Percentiles rank a stretch among this genome's conserved stretches.
Evolutionary conservation across 2,329 filamentous ascomycete genomes (phyloP).

Genomic region (Cadophora malorum): DNA sequence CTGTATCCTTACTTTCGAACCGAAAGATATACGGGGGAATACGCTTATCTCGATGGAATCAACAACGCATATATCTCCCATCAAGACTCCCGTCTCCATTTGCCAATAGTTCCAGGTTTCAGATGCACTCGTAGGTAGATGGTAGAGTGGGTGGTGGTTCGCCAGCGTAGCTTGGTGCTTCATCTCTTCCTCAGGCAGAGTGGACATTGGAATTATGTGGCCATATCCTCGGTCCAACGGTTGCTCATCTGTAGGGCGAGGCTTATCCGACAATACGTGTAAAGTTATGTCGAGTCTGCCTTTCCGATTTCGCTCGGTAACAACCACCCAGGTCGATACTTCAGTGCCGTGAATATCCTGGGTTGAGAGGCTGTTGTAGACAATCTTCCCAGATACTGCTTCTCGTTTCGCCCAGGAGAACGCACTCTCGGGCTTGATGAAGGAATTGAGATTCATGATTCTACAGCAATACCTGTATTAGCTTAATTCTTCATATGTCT

Average conservation of each 20-base stretch:
- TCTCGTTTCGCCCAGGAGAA: slow-evolving; percentile 8
- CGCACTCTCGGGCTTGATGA: slow-evolving; percentile 2
- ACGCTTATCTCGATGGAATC: not conserved
- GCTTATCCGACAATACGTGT: not conserved
- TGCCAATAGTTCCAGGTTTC: slow-evolving; percentile 1
- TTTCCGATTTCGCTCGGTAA: slow-evolving; percentile 9
- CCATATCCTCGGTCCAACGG: not conserved
- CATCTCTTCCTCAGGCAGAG: not conserved
- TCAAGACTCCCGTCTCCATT: not conserved
- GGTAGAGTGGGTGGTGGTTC: not conserved
- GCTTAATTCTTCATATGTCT: not conserved
- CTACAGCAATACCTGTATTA: not conserved
- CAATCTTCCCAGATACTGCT: not conserved
- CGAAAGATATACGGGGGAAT: not conserved
- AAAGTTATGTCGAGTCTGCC: not conserved
- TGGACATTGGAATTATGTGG: not conserved
- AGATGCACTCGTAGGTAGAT: not conserved
- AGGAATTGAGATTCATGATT: slow-evolving; percentile 8
- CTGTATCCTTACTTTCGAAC: slow-evolving; percentile 2
- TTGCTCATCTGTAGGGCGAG: not conserved
- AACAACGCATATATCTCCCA: slow-evolving; percentile 1
- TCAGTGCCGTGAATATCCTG: not conserved
- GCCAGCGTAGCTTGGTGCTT: not conserved
- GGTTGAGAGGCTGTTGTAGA: slow-evolving; percentile 2
- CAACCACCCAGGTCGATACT: not conserved